Evolutionary conservation across 2,329 filamentous ascomycete genomes (phyloP).

Genomic region (Diplodia intermedia): DNA sequence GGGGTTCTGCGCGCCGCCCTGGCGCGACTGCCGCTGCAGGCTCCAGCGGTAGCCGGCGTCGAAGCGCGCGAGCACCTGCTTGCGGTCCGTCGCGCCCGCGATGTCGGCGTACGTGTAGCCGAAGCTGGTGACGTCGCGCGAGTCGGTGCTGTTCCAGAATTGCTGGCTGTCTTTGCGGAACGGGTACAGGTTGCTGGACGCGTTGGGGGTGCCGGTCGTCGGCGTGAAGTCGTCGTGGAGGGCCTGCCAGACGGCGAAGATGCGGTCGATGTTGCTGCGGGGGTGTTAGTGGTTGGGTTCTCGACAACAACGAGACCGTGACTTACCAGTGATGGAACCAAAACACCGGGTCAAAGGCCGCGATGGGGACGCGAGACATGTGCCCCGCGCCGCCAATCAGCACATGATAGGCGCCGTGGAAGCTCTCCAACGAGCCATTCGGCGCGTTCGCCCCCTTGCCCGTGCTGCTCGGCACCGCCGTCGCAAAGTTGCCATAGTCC

Average conservation of each 20-base stretch:
- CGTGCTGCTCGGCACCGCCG: background rate
- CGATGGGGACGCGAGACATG: background rate
- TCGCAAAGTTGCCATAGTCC: background rate
- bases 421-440: background rate
- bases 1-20: background rate
- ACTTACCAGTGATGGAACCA: slow-evolving; percentile 4
- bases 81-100: background rate
- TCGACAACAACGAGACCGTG: background rate
- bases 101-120: background rate
- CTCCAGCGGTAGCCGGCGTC: background rate
- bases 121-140: background rate
- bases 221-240: background rate
- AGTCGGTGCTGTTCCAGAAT: background rate
- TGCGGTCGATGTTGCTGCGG: background rate
- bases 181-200: background rate
- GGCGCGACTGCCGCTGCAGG: background rate
- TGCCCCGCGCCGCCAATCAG: background rate
- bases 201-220: background rate
- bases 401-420: background rate
- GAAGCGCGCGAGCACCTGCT: background rate
- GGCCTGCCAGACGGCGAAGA: background rate
- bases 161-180: background rate
- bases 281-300: too few species aligned
- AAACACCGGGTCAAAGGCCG: background rate
- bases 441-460: background rate